Conservation (phyloP, 257 asterid genomes). For the Linderniella brevidens region DNA sequence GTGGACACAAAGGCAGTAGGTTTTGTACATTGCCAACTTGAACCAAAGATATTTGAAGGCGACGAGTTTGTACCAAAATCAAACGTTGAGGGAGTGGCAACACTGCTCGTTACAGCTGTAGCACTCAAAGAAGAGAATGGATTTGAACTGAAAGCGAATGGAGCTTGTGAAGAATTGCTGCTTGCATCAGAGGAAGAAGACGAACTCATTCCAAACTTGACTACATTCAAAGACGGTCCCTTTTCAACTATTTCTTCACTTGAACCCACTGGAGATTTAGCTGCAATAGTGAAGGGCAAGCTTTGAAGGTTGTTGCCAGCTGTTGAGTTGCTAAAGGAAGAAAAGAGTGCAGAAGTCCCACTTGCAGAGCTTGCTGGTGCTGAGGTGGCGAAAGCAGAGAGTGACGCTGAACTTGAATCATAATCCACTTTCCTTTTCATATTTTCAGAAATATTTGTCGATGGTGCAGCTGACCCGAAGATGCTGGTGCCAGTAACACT, state of each 20-base stretch:
- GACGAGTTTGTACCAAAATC: constrained; percentile 19
- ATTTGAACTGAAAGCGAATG: constrained; percentile 24
- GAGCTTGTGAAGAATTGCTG: constrained; percentile 17
- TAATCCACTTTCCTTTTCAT: constrained; percentile 11
- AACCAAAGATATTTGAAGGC: constrained; percentile 18
- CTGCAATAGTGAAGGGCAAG: constrained; percentile 20
- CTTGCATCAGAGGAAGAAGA: constrained; percentile 13
- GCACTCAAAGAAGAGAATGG: constrained; percentile 9
- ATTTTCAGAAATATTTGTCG: constrained; percentile 16
- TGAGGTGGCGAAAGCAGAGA: constrained; percentile 16
- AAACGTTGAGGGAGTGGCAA: constrained; percentile 11
- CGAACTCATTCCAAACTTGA: constrained; percentile 23
- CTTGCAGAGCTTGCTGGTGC: constrained; percentile 21
- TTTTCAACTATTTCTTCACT: constrained; percentile 15
- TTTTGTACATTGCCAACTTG: constrained; percentile 24
- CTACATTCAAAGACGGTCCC: constrained; percentile 15
- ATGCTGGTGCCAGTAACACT: constrained; percentile 17
- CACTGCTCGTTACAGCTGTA: constrained; percentile 13
- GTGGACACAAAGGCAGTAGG: constrained; percentile 2
- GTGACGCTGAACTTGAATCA: constrained; percentile 11
- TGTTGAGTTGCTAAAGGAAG: constrained; percentile 12
- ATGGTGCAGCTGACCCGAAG: constrained; percentile 18
- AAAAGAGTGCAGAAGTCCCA: constrained; percentile 20
- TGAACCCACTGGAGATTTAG: constrained; percentile 14
- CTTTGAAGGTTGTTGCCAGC: no score